A percentile compares a stretch with the other conserved stretches of the same genome.
phyloP scores from a whole-genome alignment of 2,329 filamentous ascomycete genomes.

The Arthrobotrys iridis region DNA sequence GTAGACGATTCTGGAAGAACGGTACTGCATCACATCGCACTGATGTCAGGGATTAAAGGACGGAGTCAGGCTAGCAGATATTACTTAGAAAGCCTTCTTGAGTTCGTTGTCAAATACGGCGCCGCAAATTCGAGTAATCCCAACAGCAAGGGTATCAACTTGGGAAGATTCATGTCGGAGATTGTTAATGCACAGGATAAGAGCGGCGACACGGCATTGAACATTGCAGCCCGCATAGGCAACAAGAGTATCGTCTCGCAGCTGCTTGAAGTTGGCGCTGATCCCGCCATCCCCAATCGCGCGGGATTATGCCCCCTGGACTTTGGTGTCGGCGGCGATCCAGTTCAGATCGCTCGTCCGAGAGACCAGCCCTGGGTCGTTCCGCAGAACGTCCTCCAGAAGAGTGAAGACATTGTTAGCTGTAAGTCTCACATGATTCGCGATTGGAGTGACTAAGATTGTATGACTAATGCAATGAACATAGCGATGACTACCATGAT shows the following conservation, averaged over 20 bases:
- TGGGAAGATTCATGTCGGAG: slow-evolving; percentile 94
- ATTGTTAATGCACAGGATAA: slow-evolving; percentile 97
- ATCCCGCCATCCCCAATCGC: slow-evolving; percentile 89
- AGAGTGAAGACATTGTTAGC: slow-evolving; percentile 79
- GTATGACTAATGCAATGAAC: slow-evolving; percentile 59
- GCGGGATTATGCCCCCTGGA: slow-evolving; percentile 90
- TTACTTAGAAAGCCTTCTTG: slow-evolving; percentile 91
- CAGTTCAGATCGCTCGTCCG: slow-evolving; percentile 62
- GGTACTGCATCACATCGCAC: slow-evolving; percentile 93
- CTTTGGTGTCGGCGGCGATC: slow-evolving; percentile 85
- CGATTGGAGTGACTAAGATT: neutral
- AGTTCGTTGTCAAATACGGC: slow-evolving; percentile 91
- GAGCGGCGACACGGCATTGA: slow-evolving; percentile 91
- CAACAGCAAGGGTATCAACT: slow-evolving; percentile 75
- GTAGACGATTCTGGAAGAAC: slow-evolving; percentile 89
- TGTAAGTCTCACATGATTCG: slow-evolving; percentile 68
- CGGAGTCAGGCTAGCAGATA: slow-evolving; percentile 91
- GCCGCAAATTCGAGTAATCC: slow-evolving; percentile 60
- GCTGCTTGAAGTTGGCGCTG: slow-evolving; percentile 90
- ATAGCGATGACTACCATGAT: slow-evolving; percentile 84
- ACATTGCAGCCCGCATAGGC: slow-evolving; percentile 90
- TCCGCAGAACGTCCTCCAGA: slow-evolving; percentile 73
- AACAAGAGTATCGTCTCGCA: slow-evolving; percentile 97
- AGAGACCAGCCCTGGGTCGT: slow-evolving; percentile 63
- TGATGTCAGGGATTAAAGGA: slow-evolving; percentile 94